Conservation (phyloP, 2,329 filamentous ascomycete species). For the Paraphaeosphaeria sporulosa region DNA sequence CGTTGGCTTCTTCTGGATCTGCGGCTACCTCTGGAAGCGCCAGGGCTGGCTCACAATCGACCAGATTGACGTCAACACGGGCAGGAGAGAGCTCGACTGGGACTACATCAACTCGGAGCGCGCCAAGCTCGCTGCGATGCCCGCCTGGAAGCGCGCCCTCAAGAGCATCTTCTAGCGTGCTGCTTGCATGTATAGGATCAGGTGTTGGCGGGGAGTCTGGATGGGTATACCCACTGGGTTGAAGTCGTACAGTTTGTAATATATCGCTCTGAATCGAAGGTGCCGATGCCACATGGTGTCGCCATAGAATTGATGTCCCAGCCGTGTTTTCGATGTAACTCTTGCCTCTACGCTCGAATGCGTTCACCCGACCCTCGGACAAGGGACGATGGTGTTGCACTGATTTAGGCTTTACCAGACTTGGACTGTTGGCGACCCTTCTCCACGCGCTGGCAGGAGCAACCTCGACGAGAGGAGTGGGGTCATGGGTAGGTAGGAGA, state of each 20-base stretch:
- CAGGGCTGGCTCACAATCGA: constrained; percentile 64
- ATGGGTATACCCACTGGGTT: not conserved
- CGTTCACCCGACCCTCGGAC: no score
- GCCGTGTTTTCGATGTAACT: no score
- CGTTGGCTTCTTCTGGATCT: constrained; percentile 51
- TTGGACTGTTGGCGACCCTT: no score
- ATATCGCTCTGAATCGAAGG: not conserved
- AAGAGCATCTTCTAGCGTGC: constrained; percentile 36
- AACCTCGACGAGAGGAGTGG: no score
- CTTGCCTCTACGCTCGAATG: no score
- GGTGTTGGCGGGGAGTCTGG: constrained; percentile 1
- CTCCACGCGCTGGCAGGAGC: no score
- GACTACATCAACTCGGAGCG: constrained; percentile 66
- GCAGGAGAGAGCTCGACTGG: constrained; percentile 71
- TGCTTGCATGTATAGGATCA: not conserved
- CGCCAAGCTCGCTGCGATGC: constrained; percentile 59
- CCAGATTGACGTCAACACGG: constrained; percentile 73
- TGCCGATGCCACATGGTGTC: no score
- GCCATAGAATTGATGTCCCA: no score
- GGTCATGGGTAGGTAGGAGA: no score
- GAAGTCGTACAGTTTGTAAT: not conserved
- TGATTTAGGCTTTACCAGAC: no score
- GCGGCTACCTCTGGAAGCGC: constrained; percentile 71
- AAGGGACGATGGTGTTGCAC: no score
- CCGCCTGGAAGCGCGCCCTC: constrained; percentile 55